Conservation (phyloP, 495 filamentous ascomycete species). For the Jackrogersella multiformis region DNA sequence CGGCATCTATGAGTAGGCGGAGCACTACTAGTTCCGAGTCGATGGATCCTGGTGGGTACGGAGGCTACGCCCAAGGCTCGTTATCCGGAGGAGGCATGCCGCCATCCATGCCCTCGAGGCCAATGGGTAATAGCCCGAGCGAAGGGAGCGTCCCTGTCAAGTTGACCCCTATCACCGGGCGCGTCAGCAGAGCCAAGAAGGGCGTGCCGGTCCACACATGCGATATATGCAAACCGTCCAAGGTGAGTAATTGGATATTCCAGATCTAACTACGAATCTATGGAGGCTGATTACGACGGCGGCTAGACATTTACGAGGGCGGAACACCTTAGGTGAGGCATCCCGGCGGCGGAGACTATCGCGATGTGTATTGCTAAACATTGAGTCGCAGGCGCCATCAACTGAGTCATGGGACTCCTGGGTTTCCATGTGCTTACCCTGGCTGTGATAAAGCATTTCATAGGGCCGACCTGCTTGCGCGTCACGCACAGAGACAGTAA, state of each 20-base stretch:
- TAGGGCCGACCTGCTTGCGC: constrained; percentile 76
- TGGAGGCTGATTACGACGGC: constrained; percentile 28
- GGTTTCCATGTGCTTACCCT: constrained; percentile 70
- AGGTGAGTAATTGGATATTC: constrained; percentile 58
- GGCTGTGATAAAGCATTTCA: constrained; percentile 72
- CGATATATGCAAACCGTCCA: constrained; percentile 68
- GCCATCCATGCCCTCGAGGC: constrained; percentile 49
- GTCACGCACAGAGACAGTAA: constrained; percentile 87
- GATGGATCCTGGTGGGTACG: constrained; percentile 53
- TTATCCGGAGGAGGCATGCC: constrained; percentile 46
- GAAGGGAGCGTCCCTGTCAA: constrained; percentile 57
- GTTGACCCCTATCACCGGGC: constrained; percentile 75
- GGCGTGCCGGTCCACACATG: constrained; percentile 82
- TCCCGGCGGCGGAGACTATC: neutral
- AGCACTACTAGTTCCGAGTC: constrained; percentile 57
- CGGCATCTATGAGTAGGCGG: constrained; percentile 49
- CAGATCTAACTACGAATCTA: neutral
- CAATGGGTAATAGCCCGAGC: constrained; percentile 47
- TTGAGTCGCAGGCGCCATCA: constrained; percentile 76
- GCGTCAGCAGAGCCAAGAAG: constrained; percentile 85
- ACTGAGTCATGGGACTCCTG: constrained; percentile 80
- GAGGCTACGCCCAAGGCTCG: constrained; percentile 44
- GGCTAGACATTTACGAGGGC: constrained; percentile 80
- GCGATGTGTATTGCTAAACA: constrained; percentile 29
- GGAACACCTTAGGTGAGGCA: constrained; percentile 78